Evolutionary conservation across 495 filamentous ascomycete genomes (phyloP).

Genomic region (Neurospora sp.): DNA sequence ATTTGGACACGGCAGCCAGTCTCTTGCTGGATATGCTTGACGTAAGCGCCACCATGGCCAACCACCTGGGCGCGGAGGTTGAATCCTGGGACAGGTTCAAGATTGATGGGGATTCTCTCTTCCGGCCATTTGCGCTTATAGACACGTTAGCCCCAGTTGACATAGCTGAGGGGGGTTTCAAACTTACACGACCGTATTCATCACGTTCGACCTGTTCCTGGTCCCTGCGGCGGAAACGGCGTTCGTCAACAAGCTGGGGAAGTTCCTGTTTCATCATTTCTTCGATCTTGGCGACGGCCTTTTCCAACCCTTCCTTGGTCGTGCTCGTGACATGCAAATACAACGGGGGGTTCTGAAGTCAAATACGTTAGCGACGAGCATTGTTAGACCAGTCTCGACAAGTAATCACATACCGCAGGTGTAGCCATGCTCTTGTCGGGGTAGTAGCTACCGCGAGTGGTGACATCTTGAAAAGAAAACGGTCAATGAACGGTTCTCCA

Average conservation of each 20-base stretch:
- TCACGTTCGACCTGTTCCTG: slow-evolving; percentile 92
- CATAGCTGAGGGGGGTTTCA: not conserved
- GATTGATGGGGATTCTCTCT: slow-evolving; percentile 78
- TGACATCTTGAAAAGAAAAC: slow-evolving; percentile 83
- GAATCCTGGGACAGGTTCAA: slow-evolving; percentile 91
- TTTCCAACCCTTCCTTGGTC: slow-evolving; percentile 80
- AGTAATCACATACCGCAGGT: slow-evolving; percentile 50
- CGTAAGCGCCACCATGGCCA: slow-evolving; percentile 82
- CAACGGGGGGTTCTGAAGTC: slow-evolving; percentile 76
- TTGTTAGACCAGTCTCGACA: not conserved
- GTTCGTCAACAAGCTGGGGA: slow-evolving; percentile 89
- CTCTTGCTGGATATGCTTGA: slow-evolving; percentile 94
- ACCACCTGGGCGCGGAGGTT: slow-evolving; percentile 94
- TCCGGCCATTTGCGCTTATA: slow-evolving; percentile 94
- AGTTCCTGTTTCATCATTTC: slow-evolving; percentile 95
- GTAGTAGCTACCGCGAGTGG: slow-evolving; percentile 89
- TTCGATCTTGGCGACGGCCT: slow-evolving; percentile 73
- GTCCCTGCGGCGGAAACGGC: slow-evolving; percentile 81
- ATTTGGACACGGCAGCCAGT: slow-evolving; percentile 94
- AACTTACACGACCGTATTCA: slow-evolving; percentile 78
- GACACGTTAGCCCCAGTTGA: not conserved
- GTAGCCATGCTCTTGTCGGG: slow-evolving; percentile 97
- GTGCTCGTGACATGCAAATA: slow-evolving; percentile 95
- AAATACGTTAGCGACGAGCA: slow-evolving; percentile 1
- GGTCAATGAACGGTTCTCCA: slow-evolving; percentile 45